These are phyloP conservation scores for Mallotus japonicus DNA, from an alignment of 441 rosid genomes.

Conservation along the genomic window DNA sequence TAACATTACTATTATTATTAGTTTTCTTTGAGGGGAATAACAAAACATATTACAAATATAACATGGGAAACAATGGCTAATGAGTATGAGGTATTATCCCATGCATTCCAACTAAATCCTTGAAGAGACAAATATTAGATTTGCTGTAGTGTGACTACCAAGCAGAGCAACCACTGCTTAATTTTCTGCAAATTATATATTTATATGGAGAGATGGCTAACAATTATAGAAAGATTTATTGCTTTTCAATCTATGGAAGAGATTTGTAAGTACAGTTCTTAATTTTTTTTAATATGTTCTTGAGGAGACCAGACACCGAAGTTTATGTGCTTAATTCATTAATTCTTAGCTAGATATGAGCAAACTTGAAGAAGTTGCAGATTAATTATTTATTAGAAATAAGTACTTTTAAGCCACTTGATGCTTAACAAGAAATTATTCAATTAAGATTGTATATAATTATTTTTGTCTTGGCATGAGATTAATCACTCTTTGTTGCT, in stretches of 20 bases:
- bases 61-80: neutral
- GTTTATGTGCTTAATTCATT: neutral
- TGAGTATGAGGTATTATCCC: neutral
- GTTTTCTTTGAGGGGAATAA: too few species aligned
- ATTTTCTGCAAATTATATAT: conserved; percentile 4
- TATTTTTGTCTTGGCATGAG: conserved; percentile 3
- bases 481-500: conserved; percentile 2
- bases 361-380: neutral
- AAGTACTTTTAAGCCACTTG: neutral
- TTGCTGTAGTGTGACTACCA: conserved; percentile 29
- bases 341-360: neutral
- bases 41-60: too few species aligned
- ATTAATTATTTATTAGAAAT: neutral
- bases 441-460: neutral
- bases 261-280: neutral
- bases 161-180: conserved; percentile 16
- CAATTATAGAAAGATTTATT: neutral
- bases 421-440: neutral
- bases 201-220: neutral
- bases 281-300: neutral
- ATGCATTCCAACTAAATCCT: conserved; percentile 18
- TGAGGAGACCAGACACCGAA: conserved; percentile 10
- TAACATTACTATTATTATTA: too few species aligned
- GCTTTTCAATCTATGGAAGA: neutral
- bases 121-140: conserved; percentile 31